Conservation (phyloP, 352 stramenopile species). For the Globisporangium camurandrum region DNA sequence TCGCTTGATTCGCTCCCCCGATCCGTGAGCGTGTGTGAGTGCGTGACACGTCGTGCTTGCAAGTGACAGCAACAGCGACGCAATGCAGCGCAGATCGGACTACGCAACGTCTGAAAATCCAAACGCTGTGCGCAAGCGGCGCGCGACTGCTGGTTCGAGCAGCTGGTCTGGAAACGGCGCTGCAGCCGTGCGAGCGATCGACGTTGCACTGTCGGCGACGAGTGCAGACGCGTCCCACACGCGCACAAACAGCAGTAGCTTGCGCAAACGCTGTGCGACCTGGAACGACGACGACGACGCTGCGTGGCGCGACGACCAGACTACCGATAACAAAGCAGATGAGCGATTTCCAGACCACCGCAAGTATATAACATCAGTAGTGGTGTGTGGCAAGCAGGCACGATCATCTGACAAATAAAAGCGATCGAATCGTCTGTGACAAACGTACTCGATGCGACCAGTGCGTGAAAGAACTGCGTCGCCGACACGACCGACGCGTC, state of each 20-base stretch:
- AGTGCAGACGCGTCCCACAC: slow-evolving; percentile 37
- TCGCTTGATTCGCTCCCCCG: slow-evolving; percentile 30
- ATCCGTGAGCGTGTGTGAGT: slow-evolving; percentile 3
- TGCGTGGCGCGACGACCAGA: slow-evolving; percentile 15
- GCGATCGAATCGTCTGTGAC: too few relatives aligned
- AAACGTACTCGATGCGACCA: slow-evolving; percentile 23
- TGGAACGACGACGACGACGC: slow-evolving; percentile 21
- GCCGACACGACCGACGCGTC: slow-evolving; percentile 32
- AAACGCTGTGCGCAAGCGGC: slow-evolving; percentile 25
- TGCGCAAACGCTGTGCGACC: slow-evolving; percentile 37
- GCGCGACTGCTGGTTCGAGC: slow-evolving; percentile 11
- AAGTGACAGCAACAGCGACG: too few relatives aligned
- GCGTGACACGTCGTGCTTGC: background rate
- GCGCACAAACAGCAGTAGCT: slow-evolving; percentile 47
- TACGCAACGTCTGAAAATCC: slow-evolving; percentile 18
- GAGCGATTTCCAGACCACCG: too few relatives aligned
- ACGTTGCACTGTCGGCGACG: slow-evolving; percentile 18
- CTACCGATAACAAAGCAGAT: slow-evolving; percentile 10
- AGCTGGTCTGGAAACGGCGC: slow-evolving; percentile 30
- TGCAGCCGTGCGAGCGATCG: slow-evolving; percentile 18
- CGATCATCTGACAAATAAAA: too few relatives aligned
- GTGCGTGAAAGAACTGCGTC: slow-evolving; percentile 37
- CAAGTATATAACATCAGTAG: too few relatives aligned
- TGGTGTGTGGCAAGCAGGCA: too few relatives aligned
- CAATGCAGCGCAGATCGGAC: too few relatives aligned